Evolutionary conservation across 2,329 filamentous ascomycete genomes (phyloP).

Genomic region (Rhynchosporium agropyri): DNA sequence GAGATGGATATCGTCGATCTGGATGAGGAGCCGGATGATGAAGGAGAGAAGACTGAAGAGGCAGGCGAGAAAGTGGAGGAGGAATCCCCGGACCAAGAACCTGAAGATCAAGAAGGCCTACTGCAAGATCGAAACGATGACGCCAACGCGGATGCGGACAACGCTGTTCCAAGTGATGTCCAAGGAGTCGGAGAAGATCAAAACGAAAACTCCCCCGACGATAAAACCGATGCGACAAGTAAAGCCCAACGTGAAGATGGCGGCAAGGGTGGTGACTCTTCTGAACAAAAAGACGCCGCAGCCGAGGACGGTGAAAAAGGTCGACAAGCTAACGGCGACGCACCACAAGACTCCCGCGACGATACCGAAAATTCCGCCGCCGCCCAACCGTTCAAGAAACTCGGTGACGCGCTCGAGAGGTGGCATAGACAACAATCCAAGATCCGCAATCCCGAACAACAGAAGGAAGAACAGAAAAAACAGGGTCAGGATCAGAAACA

Average conservation of each 20-base stretch:
- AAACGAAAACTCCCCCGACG: slow-evolving; percentile 63
- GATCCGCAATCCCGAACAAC: slow-evolving; percentile 62
- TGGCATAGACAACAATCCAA: slow-evolving; percentile 90
- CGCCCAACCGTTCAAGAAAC: slow-evolving; percentile 83
- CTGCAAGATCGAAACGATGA: slow-evolving; percentile 49
- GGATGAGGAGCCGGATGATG: slow-evolving; percentile 39
- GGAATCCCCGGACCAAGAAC: slow-evolving; percentile 54
- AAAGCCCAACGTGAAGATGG: slow-evolving; percentile 69
- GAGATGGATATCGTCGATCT: slow-evolving; percentile 42
- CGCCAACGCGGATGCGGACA: slow-evolving; percentile 58
- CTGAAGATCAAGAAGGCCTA: slow-evolving; percentile 51
- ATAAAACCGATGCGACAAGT: slow-evolving; percentile 61
- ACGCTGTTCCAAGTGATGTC: slow-evolving; percentile 64
- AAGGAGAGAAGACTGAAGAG: slow-evolving; percentile 53
- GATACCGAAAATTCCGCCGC: slow-evolving; percentile 48
- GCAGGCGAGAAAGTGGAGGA: slow-evolving; percentile 51
- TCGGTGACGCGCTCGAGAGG: slow-evolving; percentile 88
- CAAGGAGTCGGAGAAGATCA: slow-evolving; percentile 67
- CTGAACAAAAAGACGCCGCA: slow-evolving; percentile 63
- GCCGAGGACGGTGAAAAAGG: slow-evolving; percentile 63
- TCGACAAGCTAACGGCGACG: slow-evolving; percentile 48
- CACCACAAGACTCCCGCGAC: slow-evolving; percentile 42
- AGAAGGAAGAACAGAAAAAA: slow-evolving; percentile 48
- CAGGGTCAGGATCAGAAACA: slow-evolving; percentile 38
- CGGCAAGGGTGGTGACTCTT: slow-evolving; percentile 64